phyloP scores from a whole-genome alignment of 1,284 basidiomycete genomes.

The Puccinia hordei region DNA sequence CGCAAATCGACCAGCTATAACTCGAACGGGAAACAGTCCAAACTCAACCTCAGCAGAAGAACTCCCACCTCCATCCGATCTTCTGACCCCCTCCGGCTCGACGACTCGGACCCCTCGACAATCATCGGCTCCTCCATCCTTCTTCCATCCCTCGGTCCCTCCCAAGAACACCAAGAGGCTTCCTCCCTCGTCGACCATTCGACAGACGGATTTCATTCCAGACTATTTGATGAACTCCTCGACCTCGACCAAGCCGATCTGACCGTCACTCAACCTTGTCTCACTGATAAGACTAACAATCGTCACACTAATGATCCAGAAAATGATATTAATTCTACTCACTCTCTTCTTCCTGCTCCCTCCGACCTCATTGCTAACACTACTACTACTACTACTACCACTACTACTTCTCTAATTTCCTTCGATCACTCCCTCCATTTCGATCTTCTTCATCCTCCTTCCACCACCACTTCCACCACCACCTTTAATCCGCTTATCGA shows the following conservation, averaged over 20 bases:
- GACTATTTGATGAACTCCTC: conserved; percentile 2
- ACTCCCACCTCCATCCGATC: too few relatives aligned
- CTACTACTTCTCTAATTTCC: too few relatives aligned
- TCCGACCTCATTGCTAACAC: too few relatives aligned
- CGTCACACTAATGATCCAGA: too few relatives aligned
- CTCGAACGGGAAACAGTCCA: conserved; percentile 25
- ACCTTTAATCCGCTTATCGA: too few relatives aligned
- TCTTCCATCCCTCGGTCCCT: not conserved
- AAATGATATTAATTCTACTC: too few relatives aligned
- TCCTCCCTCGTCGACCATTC: not conserved
- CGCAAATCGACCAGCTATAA: conserved; percentile 17
- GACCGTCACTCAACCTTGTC: not conserved
- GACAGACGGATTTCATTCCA: not conserved
- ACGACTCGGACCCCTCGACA: not conserved
- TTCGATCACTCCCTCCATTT: too few relatives aligned
- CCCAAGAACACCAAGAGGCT: not conserved
- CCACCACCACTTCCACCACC: too few relatives aligned
- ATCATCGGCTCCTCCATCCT: too few relatives aligned
- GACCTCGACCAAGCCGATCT: not conserved
- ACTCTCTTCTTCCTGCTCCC: too few relatives aligned
- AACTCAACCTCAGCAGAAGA: not conserved
- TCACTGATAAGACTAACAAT: too few relatives aligned
- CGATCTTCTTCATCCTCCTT: too few relatives aligned
- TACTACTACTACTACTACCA: not conserved
- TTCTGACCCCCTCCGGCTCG: not conserved